phyloP scores from a whole-genome alignment of 441 rosid species.

The Dalechampia spathulata region DNA sequence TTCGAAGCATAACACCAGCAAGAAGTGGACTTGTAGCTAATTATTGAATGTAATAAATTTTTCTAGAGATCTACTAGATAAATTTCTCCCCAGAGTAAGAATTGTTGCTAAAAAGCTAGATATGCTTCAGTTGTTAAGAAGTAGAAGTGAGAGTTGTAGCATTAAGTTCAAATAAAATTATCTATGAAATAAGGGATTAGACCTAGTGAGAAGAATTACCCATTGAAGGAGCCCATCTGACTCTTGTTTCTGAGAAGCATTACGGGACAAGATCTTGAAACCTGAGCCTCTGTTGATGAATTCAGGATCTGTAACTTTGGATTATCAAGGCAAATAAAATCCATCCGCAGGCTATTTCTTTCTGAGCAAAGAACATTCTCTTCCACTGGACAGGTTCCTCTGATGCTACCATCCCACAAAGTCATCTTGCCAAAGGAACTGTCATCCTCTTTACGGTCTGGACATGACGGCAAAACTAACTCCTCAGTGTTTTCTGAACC shows the following conservation, averaged over 20 bases:
- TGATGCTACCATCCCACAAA: slow-evolving; percentile 56
- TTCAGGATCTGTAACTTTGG: slow-evolving; percentile 21
- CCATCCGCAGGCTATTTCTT: slow-evolving; percentile 44
- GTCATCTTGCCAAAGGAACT: slow-evolving; percentile 18
- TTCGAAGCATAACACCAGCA: too few relatives aligned
- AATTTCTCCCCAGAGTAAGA: too few relatives aligned
- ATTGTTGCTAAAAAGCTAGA: background rate
- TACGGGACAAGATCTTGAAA: slow-evolving; percentile 55
- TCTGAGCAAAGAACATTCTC: slow-evolving; percentile 58
- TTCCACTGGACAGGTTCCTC: slow-evolving; percentile 50
- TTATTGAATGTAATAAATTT: too few relatives aligned
- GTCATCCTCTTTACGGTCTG: slow-evolving; percentile 26
- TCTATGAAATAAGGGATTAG: background rate
- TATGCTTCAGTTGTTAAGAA: background rate
- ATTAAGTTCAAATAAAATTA: background rate
- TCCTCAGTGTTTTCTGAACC: slow-evolving; percentile 18
- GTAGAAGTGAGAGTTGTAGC: background rate
- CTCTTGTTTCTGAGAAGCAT: slow-evolving; percentile 57
- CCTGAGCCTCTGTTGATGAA: slow-evolving; percentile 29
- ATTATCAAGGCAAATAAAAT: slow-evolving; percentile 49
- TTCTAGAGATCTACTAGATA: too few relatives aligned
- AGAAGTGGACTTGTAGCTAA: too few relatives aligned
- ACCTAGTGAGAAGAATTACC: slow-evolving; percentile 39
- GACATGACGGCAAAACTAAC: slow-evolving; percentile 6
- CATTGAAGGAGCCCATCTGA: slow-evolving; percentile 22